Percentiles rank a stretch among this genome's conserved stretches.
phyloP scores from a whole-genome alignment of 768 basidiomycete genomes.

The Mycena belliarum region DNA sequence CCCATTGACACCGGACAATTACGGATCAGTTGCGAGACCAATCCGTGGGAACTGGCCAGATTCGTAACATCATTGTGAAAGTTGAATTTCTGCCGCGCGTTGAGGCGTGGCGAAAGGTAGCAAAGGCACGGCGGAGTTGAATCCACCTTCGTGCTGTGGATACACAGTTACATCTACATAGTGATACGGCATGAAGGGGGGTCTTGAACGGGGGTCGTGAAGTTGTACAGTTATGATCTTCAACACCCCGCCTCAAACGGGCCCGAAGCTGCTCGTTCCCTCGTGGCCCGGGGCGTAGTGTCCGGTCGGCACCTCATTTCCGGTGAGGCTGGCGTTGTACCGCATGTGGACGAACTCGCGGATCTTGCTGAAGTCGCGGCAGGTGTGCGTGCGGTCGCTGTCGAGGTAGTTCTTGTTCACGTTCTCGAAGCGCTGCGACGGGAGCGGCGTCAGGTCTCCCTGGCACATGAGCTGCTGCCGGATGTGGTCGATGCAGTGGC shows the following conservation, averaged over 20 bases:
- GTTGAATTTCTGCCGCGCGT: too few relatives aligned
- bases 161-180: too few relatives aligned
- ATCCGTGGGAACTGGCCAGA: too few relatives aligned
- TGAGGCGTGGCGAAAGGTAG: too few relatives aligned
- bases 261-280: not conserved
- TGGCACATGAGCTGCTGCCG: constrained; percentile 3
- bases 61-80: too few relatives aligned
- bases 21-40: too few relatives aligned
- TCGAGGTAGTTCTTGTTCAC: constrained; percentile 2
- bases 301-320: not conserved
- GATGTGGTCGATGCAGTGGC: constrained; percentile 1
- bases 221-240: too few relatives aligned
- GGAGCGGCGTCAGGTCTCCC: not conserved
- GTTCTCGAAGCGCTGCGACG: not conserved
- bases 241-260: not conserved
- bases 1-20: too few relatives aligned
- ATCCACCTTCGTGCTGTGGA: too few relatives aligned
- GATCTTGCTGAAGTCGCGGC: constrained; percentile 1
- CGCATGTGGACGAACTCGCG: not conserved
- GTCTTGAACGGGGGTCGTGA: too few relatives aligned
- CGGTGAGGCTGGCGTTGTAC: not conserved
- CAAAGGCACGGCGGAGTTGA: too few relatives aligned
- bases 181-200: too few relatives aligned
- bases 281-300: not conserved
- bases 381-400: not conserved